Base-by-base conservation (phyloP, 768 basidiomycete genomes). In the Pleurotus pulmonarius region DNA sequence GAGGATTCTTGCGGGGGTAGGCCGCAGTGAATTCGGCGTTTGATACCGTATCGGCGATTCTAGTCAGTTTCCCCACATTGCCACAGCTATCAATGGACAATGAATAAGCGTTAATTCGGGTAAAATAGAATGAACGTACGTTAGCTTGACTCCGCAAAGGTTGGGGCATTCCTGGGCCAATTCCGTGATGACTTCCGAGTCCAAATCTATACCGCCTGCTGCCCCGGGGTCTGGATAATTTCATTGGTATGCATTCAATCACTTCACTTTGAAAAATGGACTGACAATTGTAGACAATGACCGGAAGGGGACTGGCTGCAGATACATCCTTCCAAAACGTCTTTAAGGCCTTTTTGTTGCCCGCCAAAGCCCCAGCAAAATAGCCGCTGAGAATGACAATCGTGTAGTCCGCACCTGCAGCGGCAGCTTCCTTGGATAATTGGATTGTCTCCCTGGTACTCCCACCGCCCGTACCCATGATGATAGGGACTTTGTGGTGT, bases 381-480 rank as follows among this genome's bases (percentile, higher is more conserved):
- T 94, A 95, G 49, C 92, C 92, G 62, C 88, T 87, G 18, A 85
- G 76, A 66, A 96, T 94, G 59, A 92, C 88, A 62, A 96, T 92
- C 38, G 80, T 82, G 63, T 83, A 89, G 69, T 96, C 92, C 4
- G 95, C 94, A 24, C 95, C 94, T 20, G 89, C 88, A 16, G 75
- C 78, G 11, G 90, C 92, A 15, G 93, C 93, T 67, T 90, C 86
- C 38, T 81, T 80, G 58, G 82, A 82, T 18, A 94, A 74, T 56
- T 86, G 76, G 46, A 96, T 75, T 29, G 92, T 92, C 67, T 91
- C 92, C 51, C 88, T 81, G 8, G 92, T 94, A 70, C 90, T 90
- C 38, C 85, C 86, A 9, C 84, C 84, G 6, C 93, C 92, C 15
- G 92, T 92, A 44, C 94, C 94, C 54, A 83, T 86, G 62, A 94